These are phyloP conservation scores for Colletotrichum sp. DNA, from an alignment of 2,329 filamentous ascomycete species.

Conservation along the genomic window DNA sequence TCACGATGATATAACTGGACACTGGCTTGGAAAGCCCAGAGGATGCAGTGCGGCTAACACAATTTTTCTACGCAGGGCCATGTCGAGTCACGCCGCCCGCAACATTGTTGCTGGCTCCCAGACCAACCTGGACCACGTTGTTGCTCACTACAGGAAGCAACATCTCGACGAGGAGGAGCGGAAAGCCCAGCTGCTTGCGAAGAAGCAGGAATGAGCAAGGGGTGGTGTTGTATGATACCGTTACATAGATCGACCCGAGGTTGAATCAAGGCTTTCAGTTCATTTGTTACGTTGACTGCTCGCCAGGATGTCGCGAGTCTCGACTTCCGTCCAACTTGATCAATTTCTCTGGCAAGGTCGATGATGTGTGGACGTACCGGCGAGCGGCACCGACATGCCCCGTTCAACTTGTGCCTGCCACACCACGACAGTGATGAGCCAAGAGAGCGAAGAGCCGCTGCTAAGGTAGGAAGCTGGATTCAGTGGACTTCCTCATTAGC, in stretches of 20 bases:
- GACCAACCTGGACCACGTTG: slow-evolving; percentile 58
- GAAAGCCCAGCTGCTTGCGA: slow-evolving; percentile 49
- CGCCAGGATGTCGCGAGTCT: not conserved
- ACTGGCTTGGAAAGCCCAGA: not conserved
- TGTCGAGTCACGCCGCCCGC: slow-evolving; percentile 54
- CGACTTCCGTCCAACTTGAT: not conserved
- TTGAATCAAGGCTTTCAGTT: slow-evolving; percentile 15
- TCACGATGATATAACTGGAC: not conserved
- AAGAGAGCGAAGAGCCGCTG: not conserved
- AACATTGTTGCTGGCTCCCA: slow-evolving; percentile 62
- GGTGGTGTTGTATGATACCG: slow-evolving; percentile 20
- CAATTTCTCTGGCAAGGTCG: not conserved
- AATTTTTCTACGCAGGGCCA: slow-evolving; percentile 39
- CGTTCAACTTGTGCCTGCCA: not conserved
- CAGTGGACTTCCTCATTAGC: not conserved
- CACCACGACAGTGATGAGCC: not conserved
- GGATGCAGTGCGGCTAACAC: slow-evolving; percentile 5
- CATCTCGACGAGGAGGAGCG: slow-evolving; percentile 60
- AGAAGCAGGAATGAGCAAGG: slow-evolving; percentile 12
- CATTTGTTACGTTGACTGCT: not conserved
- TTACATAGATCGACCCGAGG: slow-evolving; percentile 18
- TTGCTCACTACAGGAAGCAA: slow-evolving; percentile 62
- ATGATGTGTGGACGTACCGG: not conserved
- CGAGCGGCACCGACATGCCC: not conserved
- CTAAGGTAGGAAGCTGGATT: not conserved